Evolutionary conservation across 257 asterid genomes (phyloP), one percentile per base, ranked within the genome.

Genomic region (Solanum bulbocastanum): DNA sequence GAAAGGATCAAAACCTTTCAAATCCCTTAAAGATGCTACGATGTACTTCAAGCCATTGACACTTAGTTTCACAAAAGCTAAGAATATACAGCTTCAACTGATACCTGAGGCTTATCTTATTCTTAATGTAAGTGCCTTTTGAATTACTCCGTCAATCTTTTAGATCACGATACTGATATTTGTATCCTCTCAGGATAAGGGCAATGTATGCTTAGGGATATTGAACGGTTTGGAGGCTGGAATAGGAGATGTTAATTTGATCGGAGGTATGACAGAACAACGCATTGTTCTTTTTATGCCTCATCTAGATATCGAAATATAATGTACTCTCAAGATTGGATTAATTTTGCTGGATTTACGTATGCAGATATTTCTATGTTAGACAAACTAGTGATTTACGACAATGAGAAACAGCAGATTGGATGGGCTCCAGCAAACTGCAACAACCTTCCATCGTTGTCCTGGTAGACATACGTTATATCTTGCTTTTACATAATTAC

Each of bases 151-250:
- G 0, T 56, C 4, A 56, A 56, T 18, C 62, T 56, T 6, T 6
- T 56, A 36, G 30, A n/a, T 35, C 49, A 7, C 6, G 33, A 37
- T 44, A 27, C 66, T 79, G 85, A 79, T 78, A 8, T n/a, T 44
- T 42, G 33, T 46, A 22, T 32, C 68, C 83, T 88, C 92, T 86
- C 95, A 96, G 99, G 94, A 88, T 42, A 94, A 87, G 3, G 99
- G 99, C 86, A 95, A 90, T 76, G 94, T 87, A 87, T 97, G 99
- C 93, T 93, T 97, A 58, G 99, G 99, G 75, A 94, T 97, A 90
- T 89, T 97, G 93, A 83, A 94, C n/a, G 98, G 98, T 18, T 86
- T 87, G 2, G 98, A 96, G 85, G 98, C 91, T 46, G 97, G 96
- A 68, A 86, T 97, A 30, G 94, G 89, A 49, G 85, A 91, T 85